Evolutionary conservation across 2,329 filamentous ascomycete species (phyloP).

Genomic region (Lasiodiplodia citricola): DNA sequence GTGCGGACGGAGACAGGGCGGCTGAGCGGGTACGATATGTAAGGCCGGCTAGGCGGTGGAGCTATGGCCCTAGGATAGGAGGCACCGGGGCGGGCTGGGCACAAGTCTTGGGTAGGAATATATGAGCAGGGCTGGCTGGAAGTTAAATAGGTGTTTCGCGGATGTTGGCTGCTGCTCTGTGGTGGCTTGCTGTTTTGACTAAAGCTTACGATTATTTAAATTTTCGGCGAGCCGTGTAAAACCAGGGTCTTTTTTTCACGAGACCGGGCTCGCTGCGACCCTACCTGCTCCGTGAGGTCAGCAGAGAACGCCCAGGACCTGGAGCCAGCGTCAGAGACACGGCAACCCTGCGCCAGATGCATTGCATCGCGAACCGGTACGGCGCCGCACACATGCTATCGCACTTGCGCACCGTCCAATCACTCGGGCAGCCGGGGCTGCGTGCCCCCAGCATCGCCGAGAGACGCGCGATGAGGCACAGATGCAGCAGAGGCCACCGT

Average conservation of each 20-base stretch:
- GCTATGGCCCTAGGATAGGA: background rate
- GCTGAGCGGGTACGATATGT: constrained; percentile 1
- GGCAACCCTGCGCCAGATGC: background rate
- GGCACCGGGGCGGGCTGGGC: constrained; percentile 9
- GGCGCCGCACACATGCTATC: background rate
- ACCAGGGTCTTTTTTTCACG: constrained; percentile 19
- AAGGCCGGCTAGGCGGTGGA: constrained; percentile 15
- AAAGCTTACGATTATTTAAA: constrained; percentile 21
- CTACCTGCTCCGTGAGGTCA: background rate
- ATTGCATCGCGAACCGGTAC: background rate
- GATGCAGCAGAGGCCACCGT: constrained; percentile 17
- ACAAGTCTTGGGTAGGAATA: background rate
- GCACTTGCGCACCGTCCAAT: constrained; percentile 9
- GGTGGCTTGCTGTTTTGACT: constrained; percentile 24
- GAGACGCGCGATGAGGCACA: constrained; percentile 7
- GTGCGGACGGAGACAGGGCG: background rate
- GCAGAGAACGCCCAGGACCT: constrained; percentile 1
- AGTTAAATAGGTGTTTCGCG: constrained; percentile 19
- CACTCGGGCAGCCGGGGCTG: background rate
- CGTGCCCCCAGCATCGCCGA: constrained; percentile 11
- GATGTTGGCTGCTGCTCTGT: constrained; percentile 19
- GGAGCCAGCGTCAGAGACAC: background rate
- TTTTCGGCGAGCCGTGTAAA: constrained; percentile 19
- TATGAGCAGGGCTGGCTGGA: background rate
- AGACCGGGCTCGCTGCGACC: constrained; percentile 14